phyloP scores from a whole-genome alignment of 192 early-diverging fungal species.

The Haplosporangium gracile region DNA sequence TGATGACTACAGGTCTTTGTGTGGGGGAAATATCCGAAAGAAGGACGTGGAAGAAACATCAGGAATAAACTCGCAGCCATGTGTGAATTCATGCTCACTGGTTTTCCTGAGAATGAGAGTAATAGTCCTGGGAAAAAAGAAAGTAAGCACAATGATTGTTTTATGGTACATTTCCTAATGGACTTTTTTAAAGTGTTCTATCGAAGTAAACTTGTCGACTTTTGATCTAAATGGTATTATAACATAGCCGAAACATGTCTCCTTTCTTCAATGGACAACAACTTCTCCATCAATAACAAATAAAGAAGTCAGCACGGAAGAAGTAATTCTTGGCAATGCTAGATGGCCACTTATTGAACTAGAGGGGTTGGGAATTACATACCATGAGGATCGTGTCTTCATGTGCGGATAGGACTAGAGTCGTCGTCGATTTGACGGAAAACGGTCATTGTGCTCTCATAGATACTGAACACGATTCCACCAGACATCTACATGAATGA shows the following conservation, averaged over 20 bases:
- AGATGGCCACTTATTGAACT: background rate
- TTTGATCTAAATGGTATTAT: background rate
- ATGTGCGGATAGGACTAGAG: constrained; percentile 8
- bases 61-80: background rate
- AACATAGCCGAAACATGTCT: background rate
- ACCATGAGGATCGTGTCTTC: background rate
- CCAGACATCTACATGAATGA: constrained; percentile 75
- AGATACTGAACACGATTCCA: constrained; percentile 88
- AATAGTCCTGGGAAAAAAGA: no score
- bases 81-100: no score
- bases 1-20: background rate
- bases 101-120: no score
- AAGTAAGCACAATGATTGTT: background rate
- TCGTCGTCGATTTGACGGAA: constrained; percentile 28
- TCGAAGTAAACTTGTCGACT: background rate
- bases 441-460: constrained; percentile 73
- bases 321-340: background rate
- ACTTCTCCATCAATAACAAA: background rate
- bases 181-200: background rate
- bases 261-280: background rate
- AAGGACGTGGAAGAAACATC: background rate
- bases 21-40: background rate
- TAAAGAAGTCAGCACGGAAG: background rate
- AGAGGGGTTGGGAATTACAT: background rate
- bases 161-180: background rate